Percentiles rank a stretch among this genome's conserved stretches.
These are phyloP conservation scores for Ustilago cynodontis DNA, from an alignment of 1,284 basidiomycete genomes.

Conservation along the genomic window DNA sequence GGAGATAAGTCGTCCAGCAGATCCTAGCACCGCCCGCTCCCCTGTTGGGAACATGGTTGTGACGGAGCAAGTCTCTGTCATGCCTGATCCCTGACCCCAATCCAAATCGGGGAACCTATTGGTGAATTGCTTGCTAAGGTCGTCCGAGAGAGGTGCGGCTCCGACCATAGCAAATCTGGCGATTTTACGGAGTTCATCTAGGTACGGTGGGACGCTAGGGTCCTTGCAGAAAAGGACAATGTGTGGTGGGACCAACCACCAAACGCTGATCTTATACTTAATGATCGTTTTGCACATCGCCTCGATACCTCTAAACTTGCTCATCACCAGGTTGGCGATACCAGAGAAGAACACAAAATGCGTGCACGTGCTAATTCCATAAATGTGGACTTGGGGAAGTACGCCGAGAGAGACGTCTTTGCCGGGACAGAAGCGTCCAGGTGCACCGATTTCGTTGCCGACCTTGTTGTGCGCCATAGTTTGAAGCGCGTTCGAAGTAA, in stretches of 20 bases:
- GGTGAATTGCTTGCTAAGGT: conserved; percentile 52
- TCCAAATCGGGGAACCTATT: conserved; percentile 50
- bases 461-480: conserved; percentile 66
- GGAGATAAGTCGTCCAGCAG: conserved; percentile 60
- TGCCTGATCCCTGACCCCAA: conserved; percentile 62
- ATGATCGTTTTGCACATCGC: conserved; percentile 60
- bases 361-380: conserved; percentile 61
- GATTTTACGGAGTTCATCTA: conserved; percentile 41
- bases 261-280: conserved; percentile 63
- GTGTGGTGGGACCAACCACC: conserved; percentile 57
- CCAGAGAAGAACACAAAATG: conserved; percentile 66
- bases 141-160: conserved; percentile 60
- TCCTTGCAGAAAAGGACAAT: conserved; percentile 59
- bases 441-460: conserved; percentile 32
- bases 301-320: conserved; percentile 60
- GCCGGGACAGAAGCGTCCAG: conserved; percentile 53
- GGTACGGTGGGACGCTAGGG: conserved; percentile 59
- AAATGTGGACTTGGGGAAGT: conserved; percentile 60
- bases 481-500: conserved; percentile 62
- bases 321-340: conserved; percentile 55
- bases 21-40: conserved; percentile 63
- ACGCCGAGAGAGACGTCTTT: conserved; percentile 58
- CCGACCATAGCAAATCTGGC: conserved; percentile 60
- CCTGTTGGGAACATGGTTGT: conserved; percentile 68
- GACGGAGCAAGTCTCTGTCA: conserved; percentile 65